Evolutionary conservation across 2,329 filamentous ascomycete species (phyloP), one percentile per base, ranked within the genome.

Genomic region (Colletotrichum lini): DNA sequence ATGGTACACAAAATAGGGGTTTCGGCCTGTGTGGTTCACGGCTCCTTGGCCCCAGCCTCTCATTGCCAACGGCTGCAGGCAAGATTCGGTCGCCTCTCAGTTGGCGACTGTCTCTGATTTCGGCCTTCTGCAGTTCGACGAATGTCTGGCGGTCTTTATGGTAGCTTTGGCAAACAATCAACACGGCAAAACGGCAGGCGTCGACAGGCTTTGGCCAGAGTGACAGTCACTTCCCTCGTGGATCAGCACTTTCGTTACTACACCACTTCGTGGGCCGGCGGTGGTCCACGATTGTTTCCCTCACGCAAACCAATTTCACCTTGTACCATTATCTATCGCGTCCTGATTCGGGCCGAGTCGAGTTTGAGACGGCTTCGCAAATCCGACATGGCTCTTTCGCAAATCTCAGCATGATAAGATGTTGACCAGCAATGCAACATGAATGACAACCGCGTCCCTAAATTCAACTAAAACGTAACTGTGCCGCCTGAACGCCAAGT

Each of bases 91-190:
- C 40, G 67, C 42, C 26, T 16, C 23, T 49, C 45, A 47, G 30
- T 26, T 57, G 59, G 54, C 50, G 44, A 9, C 67, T 65, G 35
- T 15, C 23, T 66, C 30, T 61, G 13, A 35, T 50, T 26, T 52
- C 54, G 38, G 49, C 49, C 44, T 47, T 61, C 23, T 64, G 40
- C 52, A 45, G 60, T 50, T 50, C 64, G 35, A 72, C 69, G 56
- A 73, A 57, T 62, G 35, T 72, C 57, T 68, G 71, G 71, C 67
- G 67, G 71, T 54, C 47, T 71, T 40, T 72, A 62, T 73, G 60
- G 67, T 74, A 74, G 71, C 72, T 72, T 69, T 73, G 71, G 71
- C 71, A 73, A 72, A 74, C 70, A 73, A 73, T 72, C 72, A 72
- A 67, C 67, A 35, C 73, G 68, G 71, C 72, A 69, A 64, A 49